Evolutionary conservation across 202 grass and related monocot species (phyloP).

Genomic region (Carex sylvatica): DNA sequence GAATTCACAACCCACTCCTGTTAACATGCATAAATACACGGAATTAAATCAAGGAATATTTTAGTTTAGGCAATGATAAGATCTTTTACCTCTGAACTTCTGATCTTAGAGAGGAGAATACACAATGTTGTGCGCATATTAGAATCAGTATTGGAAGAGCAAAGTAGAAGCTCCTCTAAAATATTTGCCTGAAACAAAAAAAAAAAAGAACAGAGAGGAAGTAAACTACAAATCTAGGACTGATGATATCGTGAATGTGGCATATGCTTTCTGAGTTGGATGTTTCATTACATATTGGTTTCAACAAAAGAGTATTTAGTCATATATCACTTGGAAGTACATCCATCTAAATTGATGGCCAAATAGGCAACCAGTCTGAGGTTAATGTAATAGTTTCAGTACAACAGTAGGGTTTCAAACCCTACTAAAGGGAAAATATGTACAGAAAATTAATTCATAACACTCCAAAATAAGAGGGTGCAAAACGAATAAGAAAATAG

Average conservation of each 20-base stretch:
- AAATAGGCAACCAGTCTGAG: background rate
- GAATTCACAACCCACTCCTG: constrained; percentile 75
- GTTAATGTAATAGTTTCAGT: constrained; percentile 1
- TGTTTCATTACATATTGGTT: background rate
- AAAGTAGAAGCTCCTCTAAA: constrained; percentile 78
- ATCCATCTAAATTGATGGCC: constrained; percentile 1
- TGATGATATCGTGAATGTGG: background rate
- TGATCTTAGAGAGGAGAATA: constrained; percentile 72
- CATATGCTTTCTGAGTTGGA: too few relatives aligned
- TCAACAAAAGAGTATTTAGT: background rate
- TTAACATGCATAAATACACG: constrained; percentile 30
- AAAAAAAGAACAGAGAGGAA: constrained; percentile 11
- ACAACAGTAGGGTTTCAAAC: background rate
- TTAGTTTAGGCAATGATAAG: constrained; percentile 23
- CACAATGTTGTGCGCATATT: constrained; percentile 44
- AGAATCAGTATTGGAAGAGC: constrained; percentile 39
- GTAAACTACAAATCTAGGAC: constrained; percentile 27
- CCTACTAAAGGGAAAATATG: background rate
- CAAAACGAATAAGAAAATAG: background rate
- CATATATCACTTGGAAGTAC: background rate
- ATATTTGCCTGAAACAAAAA: constrained; percentile 63
- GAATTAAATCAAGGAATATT: constrained; percentile 20
- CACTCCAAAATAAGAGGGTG: background rate
- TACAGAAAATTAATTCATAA: background rate
- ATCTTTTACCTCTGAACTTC: constrained; percentile 67